These are phyloP conservation scores for Termitomyces sp. DNA, from an alignment of 768 basidiomycete species.

Conservation along the genomic window DNA sequence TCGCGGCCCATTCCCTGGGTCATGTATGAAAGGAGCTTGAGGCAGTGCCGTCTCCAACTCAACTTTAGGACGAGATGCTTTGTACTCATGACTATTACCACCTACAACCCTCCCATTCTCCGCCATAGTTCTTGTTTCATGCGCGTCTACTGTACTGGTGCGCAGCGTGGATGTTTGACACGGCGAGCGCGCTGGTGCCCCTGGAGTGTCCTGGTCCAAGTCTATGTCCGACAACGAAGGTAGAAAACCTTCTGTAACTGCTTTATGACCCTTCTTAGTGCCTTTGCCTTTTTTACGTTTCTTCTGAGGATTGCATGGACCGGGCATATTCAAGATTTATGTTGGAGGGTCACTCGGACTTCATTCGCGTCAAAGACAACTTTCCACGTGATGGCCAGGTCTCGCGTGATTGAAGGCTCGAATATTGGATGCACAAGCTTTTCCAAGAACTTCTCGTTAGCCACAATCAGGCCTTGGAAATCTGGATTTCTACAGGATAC, in stretches of 20 bases:
- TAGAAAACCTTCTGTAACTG: slow-evolving; percentile 5
- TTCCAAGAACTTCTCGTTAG: too few species aligned
- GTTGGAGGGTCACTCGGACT: not conserved
- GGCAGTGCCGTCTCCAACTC: slow-evolving; percentile 13
- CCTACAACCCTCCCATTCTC: not conserved
- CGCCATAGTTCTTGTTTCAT: not conserved
- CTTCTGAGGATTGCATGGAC: slow-evolving; percentile 50
- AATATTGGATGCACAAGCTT: too few species aligned
- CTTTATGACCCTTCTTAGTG: slow-evolving; percentile 25
- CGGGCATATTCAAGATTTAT: slow-evolving; percentile 41
- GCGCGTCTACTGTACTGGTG: not conserved
- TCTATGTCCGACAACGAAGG: not conserved
- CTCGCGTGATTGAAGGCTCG: not conserved
- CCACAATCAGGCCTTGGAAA: not conserved
- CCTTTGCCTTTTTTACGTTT: slow-evolving; percentile 37
- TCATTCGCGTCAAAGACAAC: slow-evolving; percentile 7
- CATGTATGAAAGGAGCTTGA: slow-evolving; percentile 58
- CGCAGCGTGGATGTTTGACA: not conserved
- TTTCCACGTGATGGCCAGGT: not conserved
- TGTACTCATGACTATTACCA: not conserved
- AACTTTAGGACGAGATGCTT: not conserved
- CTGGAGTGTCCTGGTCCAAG: slow-evolving; percentile 10
- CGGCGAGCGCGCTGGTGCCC: not conserved
- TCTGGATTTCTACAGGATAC: not conserved
- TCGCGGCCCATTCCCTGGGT: slow-evolving; percentile 76